phyloP scores from a whole-genome alignment of 208 protist species.

The Leishmania lainsoni region DNA sequence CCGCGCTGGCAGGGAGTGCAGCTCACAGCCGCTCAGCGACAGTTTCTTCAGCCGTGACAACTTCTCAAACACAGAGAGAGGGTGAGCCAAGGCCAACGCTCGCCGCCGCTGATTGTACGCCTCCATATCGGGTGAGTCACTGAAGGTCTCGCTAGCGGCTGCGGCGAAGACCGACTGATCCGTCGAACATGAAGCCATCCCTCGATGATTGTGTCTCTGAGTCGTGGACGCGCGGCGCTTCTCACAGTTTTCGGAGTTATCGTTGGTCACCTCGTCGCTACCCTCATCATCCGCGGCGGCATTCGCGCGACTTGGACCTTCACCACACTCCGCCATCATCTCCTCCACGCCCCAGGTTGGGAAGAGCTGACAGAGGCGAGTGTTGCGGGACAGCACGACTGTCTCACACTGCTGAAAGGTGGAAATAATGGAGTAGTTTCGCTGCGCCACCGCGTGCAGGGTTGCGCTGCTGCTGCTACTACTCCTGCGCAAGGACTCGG shows the following conservation, averaged over 20 bases:
- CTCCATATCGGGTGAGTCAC: conserved; percentile 9
- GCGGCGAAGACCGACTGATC: neutral
- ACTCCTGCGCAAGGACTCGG: conserved; percentile 5
- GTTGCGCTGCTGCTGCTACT: neutral
- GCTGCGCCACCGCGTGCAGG: conserved; percentile 25
- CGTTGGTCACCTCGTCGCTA: neutral
- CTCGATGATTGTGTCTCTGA: neutral
- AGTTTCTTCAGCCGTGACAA: conserved; percentile 73
- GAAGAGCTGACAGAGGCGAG: conserved; percentile 43
- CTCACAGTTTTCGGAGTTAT: neutral
- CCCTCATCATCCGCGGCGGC: conserved; percentile 12
- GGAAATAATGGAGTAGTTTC: conserved; percentile 58
- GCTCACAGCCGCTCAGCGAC: conserved; percentile 75
- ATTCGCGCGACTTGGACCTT: conserved; percentile 3
- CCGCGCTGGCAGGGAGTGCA: conserved; percentile 60
- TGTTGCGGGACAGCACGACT: conserved; percentile 79
- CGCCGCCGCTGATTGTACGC: conserved; percentile 11
- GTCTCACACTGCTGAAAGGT: conserved; percentile 63
- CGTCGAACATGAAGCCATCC: neutral
- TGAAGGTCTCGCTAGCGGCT: neutral
- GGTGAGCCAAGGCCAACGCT: conserved; percentile 25
- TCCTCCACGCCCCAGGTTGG: conserved; percentile 12
- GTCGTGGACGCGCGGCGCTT: neutral
- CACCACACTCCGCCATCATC: conserved; percentile 3
- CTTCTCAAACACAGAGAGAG: conserved; percentile 76